Conservation (phyloP, 441 rosid species). For the Isatis lusitanica region DNA sequence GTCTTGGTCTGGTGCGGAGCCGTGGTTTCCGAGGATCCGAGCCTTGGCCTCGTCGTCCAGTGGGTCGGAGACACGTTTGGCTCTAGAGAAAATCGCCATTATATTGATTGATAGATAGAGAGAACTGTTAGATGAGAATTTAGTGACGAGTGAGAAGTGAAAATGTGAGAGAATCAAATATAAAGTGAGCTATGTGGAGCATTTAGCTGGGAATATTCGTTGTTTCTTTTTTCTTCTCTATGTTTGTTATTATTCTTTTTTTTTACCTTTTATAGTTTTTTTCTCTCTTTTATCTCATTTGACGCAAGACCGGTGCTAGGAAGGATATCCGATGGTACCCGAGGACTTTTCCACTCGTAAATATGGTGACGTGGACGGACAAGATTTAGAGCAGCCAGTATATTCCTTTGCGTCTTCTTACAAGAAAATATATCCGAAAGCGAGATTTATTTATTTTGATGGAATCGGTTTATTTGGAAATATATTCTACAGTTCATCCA, state of each 20-base stretch:
- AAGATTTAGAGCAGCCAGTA: not conserved
- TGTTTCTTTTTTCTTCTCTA: not conserved
- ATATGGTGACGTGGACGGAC: constrained; percentile 21
- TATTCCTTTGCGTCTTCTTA: constrained; percentile 1
- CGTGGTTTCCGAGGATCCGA: constrained; percentile 45
- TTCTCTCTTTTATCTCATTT: not conserved
- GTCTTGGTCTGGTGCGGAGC: constrained; percentile 36
- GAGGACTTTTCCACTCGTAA: constrained; percentile 10
- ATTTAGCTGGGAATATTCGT: constrained; percentile 49
- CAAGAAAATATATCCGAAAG: not conserved
- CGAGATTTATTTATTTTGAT: not conserved
- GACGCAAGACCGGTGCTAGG: constrained; percentile 7
- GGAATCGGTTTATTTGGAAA: too few relatives aligned
- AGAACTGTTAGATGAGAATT: not conserved
- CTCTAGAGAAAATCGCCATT: constrained; percentile 44
- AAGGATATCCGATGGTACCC: constrained; percentile 36
- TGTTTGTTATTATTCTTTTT: not conserved
- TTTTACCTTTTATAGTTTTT: not conserved
- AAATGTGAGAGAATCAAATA: constrained; percentile 17
- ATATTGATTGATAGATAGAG: constrained; percentile 23
- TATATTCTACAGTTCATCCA: too few relatives aligned
- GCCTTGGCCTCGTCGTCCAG: constrained; percentile 61
- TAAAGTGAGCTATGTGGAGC: constrained; percentile 23
- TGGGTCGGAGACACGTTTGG: constrained; percentile 59
- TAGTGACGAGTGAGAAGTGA: constrained; percentile 13